Percentiles rank a stretch among this genome's conserved stretches.
Conservation (phyloP, 1,284 basidiomycete genomes). For the Rhodotorula sp. region DNA sequence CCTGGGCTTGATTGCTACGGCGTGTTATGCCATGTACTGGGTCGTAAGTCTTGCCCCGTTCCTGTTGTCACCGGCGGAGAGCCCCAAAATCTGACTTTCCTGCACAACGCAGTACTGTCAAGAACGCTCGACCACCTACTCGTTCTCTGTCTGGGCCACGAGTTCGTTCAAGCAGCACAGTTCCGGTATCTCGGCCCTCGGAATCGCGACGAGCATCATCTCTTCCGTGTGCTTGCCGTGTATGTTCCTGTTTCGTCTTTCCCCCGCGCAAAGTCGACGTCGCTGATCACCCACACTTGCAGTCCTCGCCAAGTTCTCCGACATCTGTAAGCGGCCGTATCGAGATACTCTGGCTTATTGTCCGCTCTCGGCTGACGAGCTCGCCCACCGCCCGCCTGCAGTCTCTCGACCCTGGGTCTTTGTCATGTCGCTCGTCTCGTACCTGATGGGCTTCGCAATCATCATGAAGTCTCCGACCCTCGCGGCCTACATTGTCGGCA, state of each 20-base stretch:
- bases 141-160: slow-evolving; percentile 16
- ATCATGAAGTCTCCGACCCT: slow-evolving; percentile 29
- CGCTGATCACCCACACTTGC: not conserved
- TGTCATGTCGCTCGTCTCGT: slow-evolving; percentile 17
- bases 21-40: slow-evolving; percentile 1
- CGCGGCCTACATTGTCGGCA: slow-evolving; percentile 33
- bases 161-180: slow-evolving; percentile 19
- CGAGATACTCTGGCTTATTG: too few relatives aligned
- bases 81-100: not conserved
- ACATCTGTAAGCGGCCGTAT: slow-evolving; percentile 12
- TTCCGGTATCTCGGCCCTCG: slow-evolving; percentile 12
- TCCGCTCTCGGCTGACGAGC: too few relatives aligned
- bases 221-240: slow-evolving; percentile 13
- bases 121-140: slow-evolving; percentile 6
- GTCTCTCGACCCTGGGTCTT: slow-evolving; percentile 26
- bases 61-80: not conserved
- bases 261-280: not conserved
- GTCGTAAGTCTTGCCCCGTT: not conserved
- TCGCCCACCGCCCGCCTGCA: not conserved
- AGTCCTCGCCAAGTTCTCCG: slow-evolving; percentile 12
- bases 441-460: slow-evolving; percentile 33
- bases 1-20: not conserved
- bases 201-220: slow-evolving; percentile 25
- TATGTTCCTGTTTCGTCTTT: slow-evolving; percentile 2
- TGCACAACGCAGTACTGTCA: not conserved